Conservation (phyloP, 2,329 filamentous ascomycete genomes). For the Oidium heveae region DNA sequence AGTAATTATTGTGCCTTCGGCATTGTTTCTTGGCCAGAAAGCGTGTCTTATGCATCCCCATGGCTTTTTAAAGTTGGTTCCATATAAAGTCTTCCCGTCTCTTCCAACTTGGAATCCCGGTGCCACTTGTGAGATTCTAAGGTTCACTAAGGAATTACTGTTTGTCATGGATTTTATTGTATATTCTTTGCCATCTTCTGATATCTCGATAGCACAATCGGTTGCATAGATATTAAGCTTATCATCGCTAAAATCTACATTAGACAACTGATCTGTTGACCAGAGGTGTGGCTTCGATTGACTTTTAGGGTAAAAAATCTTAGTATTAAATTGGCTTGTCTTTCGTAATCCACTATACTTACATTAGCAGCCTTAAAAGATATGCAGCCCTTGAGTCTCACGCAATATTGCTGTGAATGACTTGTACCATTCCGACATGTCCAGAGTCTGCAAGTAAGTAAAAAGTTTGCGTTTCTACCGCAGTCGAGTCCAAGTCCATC, state of each 20-base stretch:
- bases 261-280: constrained; percentile 55
- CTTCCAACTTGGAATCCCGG: constrained; percentile 71
- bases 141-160: constrained; percentile 55
- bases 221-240: constrained; percentile 68
- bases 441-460: constrained; percentile 68
- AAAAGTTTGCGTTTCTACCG: constrained; percentile 86
- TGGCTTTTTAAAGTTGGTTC: constrained; percentile 61
- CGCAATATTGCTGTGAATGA: constrained; percentile 96
- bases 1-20: constrained; percentile 66
- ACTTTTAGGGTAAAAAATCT: constrained; percentile 55
- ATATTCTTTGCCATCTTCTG: constrained; percentile 59
- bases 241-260: constrained; percentile 65
- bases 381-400: constrained; percentile 22
- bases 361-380: constrained; percentile 7
- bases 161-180: constrained; percentile 79
- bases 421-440: constrained; percentile 52
- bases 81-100: constrained; percentile 62
- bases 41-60: constrained; percentile 84
- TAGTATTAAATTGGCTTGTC: constrained; percentile 82
- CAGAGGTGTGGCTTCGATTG: constrained; percentile 51
- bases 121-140: constrained; percentile 50
- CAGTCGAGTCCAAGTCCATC: constrained; percentile 57
- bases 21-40: constrained; percentile 76
- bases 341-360: constrained; percentile 56
- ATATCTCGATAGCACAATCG: constrained; percentile 62